A percentile compares a stretch with the other conserved stretches of the same genome.
Conservation (phyloP, 495 filamentous ascomycete species). For the Xylaria venustula region DNA sequence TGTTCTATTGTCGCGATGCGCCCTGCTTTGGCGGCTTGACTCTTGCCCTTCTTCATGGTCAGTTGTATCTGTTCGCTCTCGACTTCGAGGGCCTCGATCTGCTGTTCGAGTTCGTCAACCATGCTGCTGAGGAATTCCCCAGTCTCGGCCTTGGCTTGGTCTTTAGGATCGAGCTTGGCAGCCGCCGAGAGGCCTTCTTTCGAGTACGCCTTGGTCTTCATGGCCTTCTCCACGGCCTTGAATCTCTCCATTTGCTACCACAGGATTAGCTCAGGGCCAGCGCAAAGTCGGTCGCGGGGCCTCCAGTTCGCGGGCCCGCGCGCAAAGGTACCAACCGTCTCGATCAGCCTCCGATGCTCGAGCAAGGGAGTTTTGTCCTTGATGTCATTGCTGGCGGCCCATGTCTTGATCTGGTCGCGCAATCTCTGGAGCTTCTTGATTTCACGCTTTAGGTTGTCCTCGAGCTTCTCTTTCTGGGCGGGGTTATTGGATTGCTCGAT, state of each 20-base stretch:
- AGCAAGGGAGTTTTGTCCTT: slow-evolving; percentile 96
- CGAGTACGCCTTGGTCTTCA: slow-evolving; percentile 99
- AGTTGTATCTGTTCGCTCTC: slow-evolving; percentile 84
- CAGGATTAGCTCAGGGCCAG: slow-evolving; percentile 17
- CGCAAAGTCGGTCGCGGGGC: no score
- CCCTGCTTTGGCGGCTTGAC: slow-evolving; percentile 75
- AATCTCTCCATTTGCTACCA: slow-evolving; percentile 98
- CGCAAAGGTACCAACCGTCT: slow-evolving; percentile 64
- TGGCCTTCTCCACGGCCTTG: slow-evolving; percentile 99
- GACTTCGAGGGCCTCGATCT: slow-evolving; percentile 89
- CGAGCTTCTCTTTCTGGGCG: slow-evolving; percentile 95
- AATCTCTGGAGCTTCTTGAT: slow-evolving; percentile 99
- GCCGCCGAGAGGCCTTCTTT: slow-evolving; percentile 93
- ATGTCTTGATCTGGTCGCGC: slow-evolving; percentile 98
- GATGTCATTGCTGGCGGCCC: slow-evolving; percentile 95
- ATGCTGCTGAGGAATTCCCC: slow-evolving; percentile 78
- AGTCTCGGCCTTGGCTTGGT: slow-evolving; percentile 85
- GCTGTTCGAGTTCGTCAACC: slow-evolving; percentile 91
- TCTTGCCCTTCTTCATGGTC: slow-evolving; percentile 91
- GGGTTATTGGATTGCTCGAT: slow-evolving; percentile 85
- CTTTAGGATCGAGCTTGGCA: slow-evolving; percentile 89
- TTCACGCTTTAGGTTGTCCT: slow-evolving; percentile 95
- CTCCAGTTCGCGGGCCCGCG: slow-evolving; percentile 1
- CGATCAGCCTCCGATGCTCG: slow-evolving; percentile 91
- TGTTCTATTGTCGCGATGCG: slow-evolving; percentile 81